A percentile compares a stretch with the other conserved stretches of the same genome.
Conservation (phyloP, 2,329 filamentous ascomycete species). For the Phymatotrichopsis omnivora region DNA sequence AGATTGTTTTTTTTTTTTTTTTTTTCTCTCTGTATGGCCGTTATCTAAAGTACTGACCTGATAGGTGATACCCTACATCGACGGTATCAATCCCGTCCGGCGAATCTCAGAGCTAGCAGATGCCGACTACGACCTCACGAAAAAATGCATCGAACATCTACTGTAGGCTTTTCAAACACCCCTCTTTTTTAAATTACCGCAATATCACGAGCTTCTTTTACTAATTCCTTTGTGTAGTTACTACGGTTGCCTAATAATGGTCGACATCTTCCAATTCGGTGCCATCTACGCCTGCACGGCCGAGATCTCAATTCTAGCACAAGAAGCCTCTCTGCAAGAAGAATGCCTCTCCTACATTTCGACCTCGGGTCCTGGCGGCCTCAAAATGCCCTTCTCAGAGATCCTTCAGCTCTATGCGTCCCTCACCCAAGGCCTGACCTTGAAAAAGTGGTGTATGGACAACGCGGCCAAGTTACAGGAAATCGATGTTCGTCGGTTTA, state of each 20-base stretch:
- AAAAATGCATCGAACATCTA: slow-evolving; percentile 76
- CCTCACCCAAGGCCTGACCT: slow-evolving; percentile 71
- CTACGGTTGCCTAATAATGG: slow-evolving; percentile 79
- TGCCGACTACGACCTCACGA: slow-evolving; percentile 75
- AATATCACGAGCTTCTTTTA: background rate
- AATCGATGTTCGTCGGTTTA: slow-evolving; percentile 80
- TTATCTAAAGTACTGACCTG: background rate
- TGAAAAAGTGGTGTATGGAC: slow-evolving; percentile 75
- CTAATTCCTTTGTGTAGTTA: too few species aligned
- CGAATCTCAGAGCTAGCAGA: slow-evolving; percentile 78
- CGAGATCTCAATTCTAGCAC: slow-evolving; percentile 68
- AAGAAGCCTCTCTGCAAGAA: slow-evolving; percentile 66
- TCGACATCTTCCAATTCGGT: slow-evolving; percentile 91
- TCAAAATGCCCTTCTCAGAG: slow-evolving; percentile 33
- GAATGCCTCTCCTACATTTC: slow-evolving; percentile 83
- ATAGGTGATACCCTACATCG: slow-evolving; percentile 73
- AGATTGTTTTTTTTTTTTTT: slow-evolving; percentile 26
- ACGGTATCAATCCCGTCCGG: slow-evolving; percentile 81
- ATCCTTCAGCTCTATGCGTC: slow-evolving; percentile 76
- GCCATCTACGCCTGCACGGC: slow-evolving; percentile 80
- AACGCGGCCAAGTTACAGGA: slow-evolving; percentile 62
- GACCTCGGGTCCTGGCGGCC: slow-evolving; percentile 28
- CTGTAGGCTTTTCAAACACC: slow-evolving; percentile 38
- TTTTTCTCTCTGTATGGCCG: background rate
- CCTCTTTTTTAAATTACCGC: background rate